Evolutionary conservation across 768 basidiomycete genomes (phyloP).

Genomic region (Mycena vulgaris): DNA sequence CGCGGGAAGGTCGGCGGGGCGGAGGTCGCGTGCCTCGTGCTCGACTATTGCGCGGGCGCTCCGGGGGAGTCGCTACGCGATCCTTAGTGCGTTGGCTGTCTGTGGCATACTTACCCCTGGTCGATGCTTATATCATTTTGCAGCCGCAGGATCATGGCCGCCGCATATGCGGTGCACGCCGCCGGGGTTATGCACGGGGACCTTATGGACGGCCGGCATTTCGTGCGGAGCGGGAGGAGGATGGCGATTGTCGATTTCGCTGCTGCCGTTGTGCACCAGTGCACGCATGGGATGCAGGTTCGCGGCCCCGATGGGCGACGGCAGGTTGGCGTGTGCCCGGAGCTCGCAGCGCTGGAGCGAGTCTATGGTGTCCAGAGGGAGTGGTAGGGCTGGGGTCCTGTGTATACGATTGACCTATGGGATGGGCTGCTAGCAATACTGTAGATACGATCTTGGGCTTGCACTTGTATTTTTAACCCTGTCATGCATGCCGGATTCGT

Average conservation of each 20-base stretch:
- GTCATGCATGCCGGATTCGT: too few relatives aligned
- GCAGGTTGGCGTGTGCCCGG: constrained; percentile 20
- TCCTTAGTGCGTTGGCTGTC: constrained; percentile 18
- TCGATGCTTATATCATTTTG: not conserved
- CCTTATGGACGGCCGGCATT: constrained; percentile 41
- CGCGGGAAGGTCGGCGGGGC: constrained; percentile 31
- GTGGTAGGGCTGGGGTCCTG: not conserved
- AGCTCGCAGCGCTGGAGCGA: constrained; percentile 30
- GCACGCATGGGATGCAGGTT: constrained; percentile 26
- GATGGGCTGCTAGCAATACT: constrained; percentile 8
- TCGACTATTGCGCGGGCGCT: constrained; percentile 41
- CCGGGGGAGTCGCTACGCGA: constrained; percentile 29
- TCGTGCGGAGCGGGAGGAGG: constrained; percentile 35
- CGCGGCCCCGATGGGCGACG: constrained; percentile 23
- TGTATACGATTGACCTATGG: not conserved
- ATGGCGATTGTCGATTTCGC: constrained; percentile 47
- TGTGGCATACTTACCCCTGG: too few relatives aligned
- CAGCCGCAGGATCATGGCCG: constrained; percentile 44
- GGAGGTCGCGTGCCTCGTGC: constrained; percentile 42
- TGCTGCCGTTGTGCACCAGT: constrained; percentile 37
- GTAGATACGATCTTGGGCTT: too few relatives aligned
- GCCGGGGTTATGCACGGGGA: constrained; percentile 43
- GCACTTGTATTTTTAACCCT: not conserved
- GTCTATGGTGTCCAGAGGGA: constrained; percentile 20
- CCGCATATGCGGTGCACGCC: constrained; percentile 41